Percentiles rank a stretch among this genome's conserved stretches.
Conservation (phyloP, 768 basidiomycete genomes). For the Auricularia cornea region DNA sequence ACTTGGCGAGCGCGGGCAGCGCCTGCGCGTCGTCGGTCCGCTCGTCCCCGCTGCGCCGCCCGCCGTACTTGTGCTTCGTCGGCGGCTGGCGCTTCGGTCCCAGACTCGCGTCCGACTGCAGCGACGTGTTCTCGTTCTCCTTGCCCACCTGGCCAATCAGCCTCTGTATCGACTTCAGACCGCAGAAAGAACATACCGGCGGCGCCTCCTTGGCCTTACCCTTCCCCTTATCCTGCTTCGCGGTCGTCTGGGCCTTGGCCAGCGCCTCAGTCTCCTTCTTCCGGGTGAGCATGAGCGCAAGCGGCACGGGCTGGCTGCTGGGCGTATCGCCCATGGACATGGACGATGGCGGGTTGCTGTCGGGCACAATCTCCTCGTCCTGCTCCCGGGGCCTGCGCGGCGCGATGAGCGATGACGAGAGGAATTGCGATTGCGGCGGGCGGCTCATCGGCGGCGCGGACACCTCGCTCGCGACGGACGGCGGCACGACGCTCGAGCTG, state of each 20-base stretch:
- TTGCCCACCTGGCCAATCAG: too few species aligned
- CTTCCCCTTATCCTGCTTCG: too few species aligned
- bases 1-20: neutral
- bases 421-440: neutral
- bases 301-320: neutral
- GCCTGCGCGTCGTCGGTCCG: too few species aligned
- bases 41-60: neutral
- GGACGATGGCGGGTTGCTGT: neutral
- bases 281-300: neutral
- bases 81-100: too few species aligned
- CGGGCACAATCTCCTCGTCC: neutral
- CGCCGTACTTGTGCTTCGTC: neutral
- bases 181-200: too few species aligned
- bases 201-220: too few species aligned
- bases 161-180: too few species aligned
- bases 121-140: too few species aligned
- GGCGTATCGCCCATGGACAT: neutral
- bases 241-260: too few species aligned
- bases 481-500: too few species aligned
- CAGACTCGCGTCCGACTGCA: too few species aligned
- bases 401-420: neutral
- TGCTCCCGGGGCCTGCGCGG: neutral
- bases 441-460: neutral
- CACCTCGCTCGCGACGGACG: neutral
- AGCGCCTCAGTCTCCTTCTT: too few species aligned